A percentile compares a stretch with the other conserved stretches of the same genome.
phyloP scores from a whole-genome alignment of 75 land plant species.

The Larix kaempferi region DNA sequence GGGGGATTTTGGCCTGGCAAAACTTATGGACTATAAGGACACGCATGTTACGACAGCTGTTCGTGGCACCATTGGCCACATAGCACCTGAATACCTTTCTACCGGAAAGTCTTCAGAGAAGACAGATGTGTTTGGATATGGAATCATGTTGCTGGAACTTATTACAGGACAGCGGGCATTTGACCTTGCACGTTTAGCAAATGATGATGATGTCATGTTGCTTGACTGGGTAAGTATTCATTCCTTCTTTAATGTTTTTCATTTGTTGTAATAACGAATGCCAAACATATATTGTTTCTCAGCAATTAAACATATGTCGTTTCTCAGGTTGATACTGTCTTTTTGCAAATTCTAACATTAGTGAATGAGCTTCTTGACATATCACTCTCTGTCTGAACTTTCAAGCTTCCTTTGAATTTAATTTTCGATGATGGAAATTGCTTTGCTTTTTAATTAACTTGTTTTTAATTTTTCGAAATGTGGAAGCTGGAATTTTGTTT shows the following conservation, averaged over 20 bases:
- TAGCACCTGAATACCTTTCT: slow-evolving; percentile 72
- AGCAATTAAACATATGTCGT: too few relatives aligned
- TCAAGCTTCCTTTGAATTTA: too few relatives aligned
- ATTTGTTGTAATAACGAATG: too few relatives aligned
- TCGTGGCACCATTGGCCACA: slow-evolving; percentile 75
- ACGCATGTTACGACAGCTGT: slow-evolving; percentile 83
- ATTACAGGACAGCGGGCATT: slow-evolving; percentile 92
- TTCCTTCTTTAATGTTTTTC: neutral
- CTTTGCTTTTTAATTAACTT: too few relatives aligned
- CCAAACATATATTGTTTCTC: too few relatives aligned
- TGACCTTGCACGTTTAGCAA: slow-evolving; percentile 92
- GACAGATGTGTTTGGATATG: slow-evolving; percentile 76
- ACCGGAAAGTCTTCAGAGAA: slow-evolving; percentile 77
- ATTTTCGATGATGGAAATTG: too few relatives aligned
- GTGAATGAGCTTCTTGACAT: too few relatives aligned
- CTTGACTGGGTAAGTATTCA: slow-evolving; percentile 44
- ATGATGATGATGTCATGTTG: slow-evolving; percentile 91
- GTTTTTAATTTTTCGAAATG: too few relatives aligned
- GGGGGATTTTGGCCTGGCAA: slow-evolving; percentile 92
- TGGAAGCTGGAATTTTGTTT: too few relatives aligned
- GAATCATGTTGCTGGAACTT: slow-evolving; percentile 83
- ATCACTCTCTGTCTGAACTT: too few relatives aligned
- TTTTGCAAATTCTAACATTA: too few relatives aligned
- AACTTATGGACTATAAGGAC: slow-evolving; percentile 87
- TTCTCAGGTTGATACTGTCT: too few relatives aligned